Evolutionary conservation across 2,329 filamentous ascomycete species (phyloP).

Genomic region (Daldinia sp.): DNA sequence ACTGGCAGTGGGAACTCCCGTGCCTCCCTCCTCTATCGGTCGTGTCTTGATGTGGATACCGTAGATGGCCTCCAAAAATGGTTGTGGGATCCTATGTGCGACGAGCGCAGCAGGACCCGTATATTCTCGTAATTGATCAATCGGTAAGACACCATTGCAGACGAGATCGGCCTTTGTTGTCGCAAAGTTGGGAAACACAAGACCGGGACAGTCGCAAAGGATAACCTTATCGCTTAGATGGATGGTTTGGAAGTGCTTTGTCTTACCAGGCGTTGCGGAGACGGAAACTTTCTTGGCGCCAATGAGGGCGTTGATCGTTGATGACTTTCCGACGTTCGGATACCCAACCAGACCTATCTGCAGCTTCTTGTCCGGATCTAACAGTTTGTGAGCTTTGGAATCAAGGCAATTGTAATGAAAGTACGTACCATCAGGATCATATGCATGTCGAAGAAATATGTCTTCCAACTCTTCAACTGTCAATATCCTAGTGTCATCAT

Average conservation of each 20-base stretch:
- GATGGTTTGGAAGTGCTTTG: slow-evolving; percentile 99
- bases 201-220: slow-evolving; percentile 96
- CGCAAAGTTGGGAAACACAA: slow-evolving; percentile 98
- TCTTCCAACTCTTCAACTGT: slow-evolving; percentile 93
- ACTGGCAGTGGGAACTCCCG: slow-evolving; percentile 83
- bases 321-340: slow-evolving; percentile 98
- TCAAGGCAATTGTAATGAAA: not conserved
- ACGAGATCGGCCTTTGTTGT: slow-evolving; percentile 97
- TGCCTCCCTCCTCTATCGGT: slow-evolving; percentile 91
- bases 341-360: slow-evolving; percentile 96
- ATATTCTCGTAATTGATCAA: slow-evolving; percentile 95
- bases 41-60: slow-evolving; percentile 88
- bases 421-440: slow-evolving; percentile 63
- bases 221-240: slow-evolving; percentile 91
- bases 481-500: slow-evolving; percentile 80
- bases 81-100: slow-evolving; percentile 84
- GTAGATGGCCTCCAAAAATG: slow-evolving; percentile 92
- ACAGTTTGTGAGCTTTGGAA: slow-evolving; percentile 43
- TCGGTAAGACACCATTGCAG: slow-evolving; percentile 92
- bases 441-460: slow-evolving; percentile 83
- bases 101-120: slow-evolving; percentile 88
- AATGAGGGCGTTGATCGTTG: slow-evolving; percentile 98
- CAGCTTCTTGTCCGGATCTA: slow-evolving; percentile 72
- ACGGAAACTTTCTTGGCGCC: slow-evolving; percentile 99
- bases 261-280: slow-evolving; percentile 96